Evolutionary conservation across 345 rosid species (phyloP).

Genomic region (Corchorus olitorius): DNA sequence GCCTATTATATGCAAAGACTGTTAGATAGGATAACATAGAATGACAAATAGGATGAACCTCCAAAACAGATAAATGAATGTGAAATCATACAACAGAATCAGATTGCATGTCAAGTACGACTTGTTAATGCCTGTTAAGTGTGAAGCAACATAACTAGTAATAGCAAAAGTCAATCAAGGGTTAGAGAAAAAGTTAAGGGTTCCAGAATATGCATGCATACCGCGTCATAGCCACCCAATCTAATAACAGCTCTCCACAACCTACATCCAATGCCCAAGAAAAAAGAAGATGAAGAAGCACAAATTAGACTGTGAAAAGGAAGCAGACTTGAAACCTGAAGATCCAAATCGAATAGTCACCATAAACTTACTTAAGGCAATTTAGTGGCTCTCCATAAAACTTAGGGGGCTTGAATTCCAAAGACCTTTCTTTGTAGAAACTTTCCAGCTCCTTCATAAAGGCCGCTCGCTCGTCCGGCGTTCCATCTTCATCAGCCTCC

Average conservation of each 20-base stretch:
- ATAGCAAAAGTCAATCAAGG: slow-evolving; percentile 6
- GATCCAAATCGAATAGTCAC: slow-evolving; percentile 23
- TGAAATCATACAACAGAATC: not conserved
- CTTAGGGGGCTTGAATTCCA: slow-evolving; percentile 79
- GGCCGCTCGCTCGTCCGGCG: slow-evolving; percentile 59
- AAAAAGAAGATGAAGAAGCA: not conserved
- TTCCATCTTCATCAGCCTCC: slow-evolving; percentile 59
- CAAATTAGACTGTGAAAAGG: not conserved
- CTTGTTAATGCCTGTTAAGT: not conserved
- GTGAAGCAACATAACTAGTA: not conserved
- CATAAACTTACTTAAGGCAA: slow-evolving; percentile 64
- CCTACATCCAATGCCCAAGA: slow-evolving; percentile 45
- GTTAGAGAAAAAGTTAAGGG: slow-evolving; percentile 17
- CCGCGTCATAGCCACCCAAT: slow-evolving; percentile 92
- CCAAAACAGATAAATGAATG: not conserved
- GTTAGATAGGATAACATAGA: not conserved
- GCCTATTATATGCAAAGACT: not conserved
- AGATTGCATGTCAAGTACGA: not conserved
- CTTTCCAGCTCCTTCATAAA: slow-evolving; percentile 75
- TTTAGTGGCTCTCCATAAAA: slow-evolving; percentile 79
- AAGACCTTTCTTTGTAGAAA: slow-evolving; percentile 51
- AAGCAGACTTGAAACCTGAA: slow-evolving; percentile 14
- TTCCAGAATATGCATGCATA: slow-evolving; percentile 37
- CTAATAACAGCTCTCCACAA: slow-evolving; percentile 79
- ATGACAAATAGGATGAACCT: not conserved